Evolutionary conservation across 2,329 filamentous ascomycete species (phyloP).

Genomic region (Venturia nashicola): DNA sequence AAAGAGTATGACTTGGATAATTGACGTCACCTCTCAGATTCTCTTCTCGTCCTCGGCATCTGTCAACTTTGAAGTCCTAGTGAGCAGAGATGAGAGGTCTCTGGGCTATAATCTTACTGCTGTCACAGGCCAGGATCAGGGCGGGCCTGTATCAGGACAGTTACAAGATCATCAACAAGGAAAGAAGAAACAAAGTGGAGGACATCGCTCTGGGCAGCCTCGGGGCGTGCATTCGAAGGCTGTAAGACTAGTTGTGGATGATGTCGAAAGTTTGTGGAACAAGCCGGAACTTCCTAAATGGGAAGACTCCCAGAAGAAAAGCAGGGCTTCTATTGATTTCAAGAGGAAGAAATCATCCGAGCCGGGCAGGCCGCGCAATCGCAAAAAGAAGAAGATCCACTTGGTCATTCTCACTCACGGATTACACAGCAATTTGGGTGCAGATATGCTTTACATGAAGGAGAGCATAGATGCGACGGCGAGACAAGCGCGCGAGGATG

Average conservation of each 20-base stretch:
- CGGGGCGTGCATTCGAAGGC: slow-evolving; percentile 79
- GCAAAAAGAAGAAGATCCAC: slow-evolving; percentile 68
- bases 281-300: slow-evolving; percentile 68
- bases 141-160: slow-evolving; percentile 43
- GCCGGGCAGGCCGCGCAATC: slow-evolving; percentile 15
- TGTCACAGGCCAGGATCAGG: slow-evolving; percentile 35
- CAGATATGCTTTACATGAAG: slow-evolving; percentile 94
- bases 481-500: slow-evolving; percentile 59
- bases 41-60: slow-evolving; percentile 83
- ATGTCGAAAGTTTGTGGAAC: slow-evolving; percentile 85
- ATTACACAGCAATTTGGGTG: slow-evolving; percentile 86
- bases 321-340: slow-evolving; percentile 13
- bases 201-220: slow-evolving; percentile 44
- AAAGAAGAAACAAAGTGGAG: slow-evolving; percentile 32
- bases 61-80: slow-evolving; percentile 75
- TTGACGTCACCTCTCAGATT: slow-evolving; percentile 86
- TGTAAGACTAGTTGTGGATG: slow-evolving; percentile 66
- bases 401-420: slow-evolving; percentile 89
- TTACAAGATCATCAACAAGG: slow-evolving; percentile 66
- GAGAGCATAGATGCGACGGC: slow-evolving; percentile 87
- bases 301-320: slow-evolving; percentile 23
- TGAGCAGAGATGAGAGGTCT: slow-evolving; percentile 78
- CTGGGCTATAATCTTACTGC: slow-evolving; percentile 53
- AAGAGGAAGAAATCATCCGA: slow-evolving; percentile 11
- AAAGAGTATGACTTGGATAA: slow-evolving; percentile 65